Evolutionary conservation across 2,329 filamentous ascomycete species (phyloP).

Genomic region (Xylaria sp.): DNA sequence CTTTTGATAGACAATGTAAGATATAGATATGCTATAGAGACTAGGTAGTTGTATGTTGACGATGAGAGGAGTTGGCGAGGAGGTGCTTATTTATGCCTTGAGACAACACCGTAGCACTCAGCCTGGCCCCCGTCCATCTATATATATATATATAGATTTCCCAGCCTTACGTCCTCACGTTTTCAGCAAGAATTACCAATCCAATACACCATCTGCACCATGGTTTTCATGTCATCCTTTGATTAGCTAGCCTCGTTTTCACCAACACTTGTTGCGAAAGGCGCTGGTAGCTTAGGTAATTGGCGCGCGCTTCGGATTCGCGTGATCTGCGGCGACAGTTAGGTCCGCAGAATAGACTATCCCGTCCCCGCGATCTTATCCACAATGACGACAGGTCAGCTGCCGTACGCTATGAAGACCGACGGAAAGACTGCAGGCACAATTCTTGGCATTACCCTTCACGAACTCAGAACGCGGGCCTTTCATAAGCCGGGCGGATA

Average conservation of each 20-base stretch:
- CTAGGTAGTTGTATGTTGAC: not conserved
- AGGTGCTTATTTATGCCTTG: slow-evolving; percentile 14
- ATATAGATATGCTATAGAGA: not conserved
- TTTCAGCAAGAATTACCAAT: not conserved
- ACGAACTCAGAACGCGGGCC: not conserved
- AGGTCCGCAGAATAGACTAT: slow-evolving; percentile 11
- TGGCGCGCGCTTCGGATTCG: slow-evolving; percentile 25
- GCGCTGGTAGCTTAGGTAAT: slow-evolving; percentile 26
- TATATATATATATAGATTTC: slow-evolving; percentile 27
- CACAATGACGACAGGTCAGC: not conserved
- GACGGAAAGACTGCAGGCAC: too few relatives aligned
- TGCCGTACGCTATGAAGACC: not conserved
- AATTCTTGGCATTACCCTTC: not conserved
- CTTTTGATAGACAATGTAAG: not conserved
- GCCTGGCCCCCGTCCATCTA: not conserved
- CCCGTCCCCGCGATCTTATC: slow-evolving; percentile 3
- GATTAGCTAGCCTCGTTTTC: not conserved
- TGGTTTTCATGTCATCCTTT: not conserved
- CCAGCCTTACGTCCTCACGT: too few relatives aligned
- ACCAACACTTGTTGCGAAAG: not conserved
- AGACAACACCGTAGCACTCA: not conserved
- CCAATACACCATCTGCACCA: not conserved
- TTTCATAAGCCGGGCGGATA: slow-evolving; percentile 4
- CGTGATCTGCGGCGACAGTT: not conserved
- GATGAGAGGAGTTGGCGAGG: not conserved